Evolutionary conservation across 1,284 basidiomycete genomes (phyloP), one percentile per base, ranked within the genome.

Genomic region (Blastosporella zonata): DNA sequence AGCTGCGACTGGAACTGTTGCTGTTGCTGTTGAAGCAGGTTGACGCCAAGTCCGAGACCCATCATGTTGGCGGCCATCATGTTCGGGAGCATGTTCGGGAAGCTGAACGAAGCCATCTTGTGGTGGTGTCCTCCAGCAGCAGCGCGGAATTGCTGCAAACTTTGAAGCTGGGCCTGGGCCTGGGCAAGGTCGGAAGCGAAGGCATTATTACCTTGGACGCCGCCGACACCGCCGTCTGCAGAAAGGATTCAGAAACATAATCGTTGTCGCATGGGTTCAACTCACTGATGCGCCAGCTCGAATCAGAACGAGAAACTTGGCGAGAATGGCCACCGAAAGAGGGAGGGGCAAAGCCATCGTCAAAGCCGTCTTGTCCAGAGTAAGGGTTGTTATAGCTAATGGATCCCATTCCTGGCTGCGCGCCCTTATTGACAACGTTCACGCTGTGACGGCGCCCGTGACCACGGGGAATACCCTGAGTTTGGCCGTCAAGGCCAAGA

Each of bases 41-140:
- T 87, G 55, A 90, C 82, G 12, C 87, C 87, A 44, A 93, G 75
- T 47, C 87, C 86, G 29, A 94, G 78, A 31, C 93, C 88, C 82
- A 95, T 90, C 81, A 94, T 93, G 59, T 92, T 95, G 17, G 92
- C 93, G 3, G 89, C 93, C 84, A 92, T 91, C 82, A 93, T 87
- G 64, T 95, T 94, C 3, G 93, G 93, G 18, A 95, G 73, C 91
- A 95, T 95, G 65, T 96, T 95, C 12, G 93, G 94, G 77, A 97
- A 94, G 62, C 91, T 93, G 74, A 98, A 97, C 0, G 97, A 99
- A 10, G 93, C 82, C 81, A 96, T 94, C 75, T 97, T 96, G 62
- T 92, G 85, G 67, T 98, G 96, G 55, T 97, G 93, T 12, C 92
- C 91, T 46, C 93, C 94, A 10, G 93, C 89, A 2, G 93, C 93